These are phyloP conservation scores for Pichia rugopelliculosa DNA, from an alignment of 805 yeast genomes.

Conservation along the genomic window DNA sequence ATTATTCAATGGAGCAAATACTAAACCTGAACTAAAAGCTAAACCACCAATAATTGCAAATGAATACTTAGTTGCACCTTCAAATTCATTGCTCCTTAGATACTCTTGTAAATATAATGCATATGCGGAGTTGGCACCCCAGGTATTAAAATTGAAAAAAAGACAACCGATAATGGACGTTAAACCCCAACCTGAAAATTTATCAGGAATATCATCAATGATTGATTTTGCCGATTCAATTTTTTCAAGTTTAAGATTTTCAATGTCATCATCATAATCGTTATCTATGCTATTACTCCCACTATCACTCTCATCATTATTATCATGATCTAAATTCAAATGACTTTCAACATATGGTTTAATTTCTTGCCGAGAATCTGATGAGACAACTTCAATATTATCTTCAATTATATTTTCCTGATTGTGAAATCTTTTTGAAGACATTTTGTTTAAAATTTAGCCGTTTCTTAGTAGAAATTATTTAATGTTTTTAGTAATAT, in stretches of 20 bases:
- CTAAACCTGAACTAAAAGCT: slow-evolving; percentile 49
- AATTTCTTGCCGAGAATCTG: not conserved
- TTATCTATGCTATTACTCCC: not conserved
- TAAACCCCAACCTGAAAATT: slow-evolving; percentile 65
- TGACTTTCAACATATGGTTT: not conserved
- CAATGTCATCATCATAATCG: not conserved
- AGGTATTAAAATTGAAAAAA: slow-evolving; percentile 48
- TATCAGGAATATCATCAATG: slow-evolving; percentile 41
- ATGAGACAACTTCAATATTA: not conserved
- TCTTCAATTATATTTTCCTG: too few relatives aligned
- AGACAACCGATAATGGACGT: slow-evolving; percentile 37
- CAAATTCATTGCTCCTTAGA: slow-evolving; percentile 40
- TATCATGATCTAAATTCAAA: not conserved
- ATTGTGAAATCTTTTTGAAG: too few relatives aligned
- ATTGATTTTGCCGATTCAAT: slow-evolving; percentile 7
- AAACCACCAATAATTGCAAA: slow-evolving; percentile 66
- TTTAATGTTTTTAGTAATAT: too few relatives aligned
- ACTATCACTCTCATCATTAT: too few relatives aligned
- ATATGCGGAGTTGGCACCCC: slow-evolving; percentile 70
- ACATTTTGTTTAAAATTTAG: too few relatives aligned
- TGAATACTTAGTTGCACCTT: slow-evolving; percentile 49
- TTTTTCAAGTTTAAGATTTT: slow-evolving; percentile 1
- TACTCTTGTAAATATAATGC: slow-evolving; percentile 58
- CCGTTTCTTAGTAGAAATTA: too few relatives aligned
- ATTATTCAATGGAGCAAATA: slow-evolving; percentile 42